Evolutionary conservation across 768 basidiomycete species (phyloP).

Genomic region (Lenzites betulinus): DNA sequence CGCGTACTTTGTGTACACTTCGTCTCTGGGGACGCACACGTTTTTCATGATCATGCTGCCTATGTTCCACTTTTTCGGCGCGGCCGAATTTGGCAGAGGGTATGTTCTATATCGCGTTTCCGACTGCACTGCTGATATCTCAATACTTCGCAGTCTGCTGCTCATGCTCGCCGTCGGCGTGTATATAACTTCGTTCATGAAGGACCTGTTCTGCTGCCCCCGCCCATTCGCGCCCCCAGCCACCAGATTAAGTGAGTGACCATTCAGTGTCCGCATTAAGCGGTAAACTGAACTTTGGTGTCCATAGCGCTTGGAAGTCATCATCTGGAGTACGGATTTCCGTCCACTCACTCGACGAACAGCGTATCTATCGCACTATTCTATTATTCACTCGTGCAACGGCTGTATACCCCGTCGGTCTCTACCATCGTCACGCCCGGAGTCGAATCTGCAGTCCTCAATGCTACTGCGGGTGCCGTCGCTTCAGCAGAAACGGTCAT

Average conservation of each 20-base stretch:
- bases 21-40: slow-evolving; percentile 80
- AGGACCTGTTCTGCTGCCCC: slow-evolving; percentile 89
- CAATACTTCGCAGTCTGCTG: neutral
- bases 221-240: slow-evolving; percentile 91
- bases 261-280: neutral
- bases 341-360: slow-evolving; percentile 94
- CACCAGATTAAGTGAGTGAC: slow-evolving; percentile 68
- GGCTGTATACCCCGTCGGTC: slow-evolving; percentile 40
- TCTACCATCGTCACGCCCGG: slow-evolving; percentile 8
- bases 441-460: neutral
- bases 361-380: slow-evolving; percentile 87
- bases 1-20: slow-evolving; percentile 81
- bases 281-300: neutral
- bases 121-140: neutral
- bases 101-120: slow-evolving; percentile 38
- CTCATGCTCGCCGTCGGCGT: slow-evolving; percentile 77
- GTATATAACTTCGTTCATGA: slow-evolving; percentile 83
- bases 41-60: slow-evolving; percentile 95
- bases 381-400: slow-evolving; percentile 60
- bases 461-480: slow-evolving; percentile 20
- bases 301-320: slow-evolving; percentile 71
- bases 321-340: slow-evolving; percentile 93
- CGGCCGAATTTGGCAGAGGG: slow-evolving; percentile 70
- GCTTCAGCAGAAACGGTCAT: slow-evolving; percentile 17
- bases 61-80: slow-evolving; percentile 86